Base-by-base conservation (phyloP, 2,329 filamentous ascomycete species). In the Ceratocystis eucalypticola region DNA sequence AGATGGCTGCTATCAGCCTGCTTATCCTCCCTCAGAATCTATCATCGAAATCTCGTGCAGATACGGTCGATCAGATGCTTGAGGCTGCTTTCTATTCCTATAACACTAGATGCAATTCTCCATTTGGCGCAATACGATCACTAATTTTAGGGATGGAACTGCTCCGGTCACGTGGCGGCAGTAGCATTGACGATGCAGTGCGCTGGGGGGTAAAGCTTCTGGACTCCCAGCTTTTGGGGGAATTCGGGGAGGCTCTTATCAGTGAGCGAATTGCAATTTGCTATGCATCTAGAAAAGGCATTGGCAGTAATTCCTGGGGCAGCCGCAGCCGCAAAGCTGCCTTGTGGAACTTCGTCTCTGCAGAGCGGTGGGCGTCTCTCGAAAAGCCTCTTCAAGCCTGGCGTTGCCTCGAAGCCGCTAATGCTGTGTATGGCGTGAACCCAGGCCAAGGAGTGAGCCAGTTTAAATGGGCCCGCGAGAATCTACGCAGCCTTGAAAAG, bases 21-120 rank as follows among this genome's bases (percentile, higher is more conserved):
- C 82, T 99, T 44, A 81, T 99, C 68, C 86, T 88, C 71, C 86
- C 89, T 0, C 84, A 88, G 68, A 82, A 82, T 17, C 79, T 88
- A 69, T 86, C 85, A 1, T 85, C 88, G 15, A 96, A 92, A 73
- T 84, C 84, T 33, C 86, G 93, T 68, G 79, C 87, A 1, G 94
- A 97, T 71, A 87, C 84, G 4, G 82, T 96, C 48, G 90, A 95
- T 71, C 84, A 89, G 70, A 89, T 94, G 82, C 82, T 99, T 12
- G 93, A 97, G 72, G 88, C 89, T 2, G 90, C 93, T 0, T 88
- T 87, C 67, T 97, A 99, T 75, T 96, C 91, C 0, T 99, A 97
- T 74, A 84, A 91, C 63, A 93, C 91, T 17, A 84, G 93, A 61
- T 96, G 90, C 72, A 86, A 83, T 61, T 84, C 88, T 30, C 84